Evolutionary conservation across 1,284 basidiomycete species (phyloP).

Genomic region (Ceratobasidium sp.): DNA sequence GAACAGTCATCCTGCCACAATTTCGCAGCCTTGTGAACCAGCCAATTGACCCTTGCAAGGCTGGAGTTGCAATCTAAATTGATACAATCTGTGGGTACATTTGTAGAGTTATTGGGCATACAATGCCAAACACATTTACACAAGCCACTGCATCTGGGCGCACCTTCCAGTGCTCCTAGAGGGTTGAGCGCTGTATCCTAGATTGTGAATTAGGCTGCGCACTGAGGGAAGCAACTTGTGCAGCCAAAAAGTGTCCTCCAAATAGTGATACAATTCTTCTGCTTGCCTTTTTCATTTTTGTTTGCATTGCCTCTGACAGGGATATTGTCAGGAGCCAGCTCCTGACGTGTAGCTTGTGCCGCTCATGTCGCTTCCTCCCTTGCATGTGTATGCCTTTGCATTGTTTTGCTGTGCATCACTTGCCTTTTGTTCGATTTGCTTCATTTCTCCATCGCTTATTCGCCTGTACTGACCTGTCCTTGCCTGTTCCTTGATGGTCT

Average conservation of each 20-base stretch:
- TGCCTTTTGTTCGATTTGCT: too few relatives aligned
- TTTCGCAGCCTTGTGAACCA: neutral
- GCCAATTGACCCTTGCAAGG: neutral
- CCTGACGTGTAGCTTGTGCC: too few relatives aligned
- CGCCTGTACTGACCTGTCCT: too few relatives aligned
- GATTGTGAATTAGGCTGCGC: neutral
- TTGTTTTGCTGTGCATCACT: too few relatives aligned
- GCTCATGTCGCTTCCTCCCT: too few relatives aligned
- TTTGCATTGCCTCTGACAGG: neutral
- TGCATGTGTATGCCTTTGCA: too few relatives aligned
- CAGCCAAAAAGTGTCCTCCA: constrained; percentile 7
- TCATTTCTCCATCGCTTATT: too few relatives aligned
- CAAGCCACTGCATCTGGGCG: neutral
- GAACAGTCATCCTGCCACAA: neutral
- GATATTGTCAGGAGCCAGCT: too few relatives aligned
- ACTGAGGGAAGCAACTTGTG: neutral
- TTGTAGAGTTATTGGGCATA: neutral
- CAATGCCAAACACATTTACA: neutral
- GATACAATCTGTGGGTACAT: neutral
- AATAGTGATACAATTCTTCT: neutral
- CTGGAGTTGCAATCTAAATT: neutral
- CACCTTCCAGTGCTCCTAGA: neutral
- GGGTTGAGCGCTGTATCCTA: neutral
- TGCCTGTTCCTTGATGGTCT: too few relatives aligned
- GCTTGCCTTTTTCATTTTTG: neutral